Base-by-base conservation (phyloP, 2,329 filamentous ascomycete genomes). In the Calonectria honghensis region DNA sequence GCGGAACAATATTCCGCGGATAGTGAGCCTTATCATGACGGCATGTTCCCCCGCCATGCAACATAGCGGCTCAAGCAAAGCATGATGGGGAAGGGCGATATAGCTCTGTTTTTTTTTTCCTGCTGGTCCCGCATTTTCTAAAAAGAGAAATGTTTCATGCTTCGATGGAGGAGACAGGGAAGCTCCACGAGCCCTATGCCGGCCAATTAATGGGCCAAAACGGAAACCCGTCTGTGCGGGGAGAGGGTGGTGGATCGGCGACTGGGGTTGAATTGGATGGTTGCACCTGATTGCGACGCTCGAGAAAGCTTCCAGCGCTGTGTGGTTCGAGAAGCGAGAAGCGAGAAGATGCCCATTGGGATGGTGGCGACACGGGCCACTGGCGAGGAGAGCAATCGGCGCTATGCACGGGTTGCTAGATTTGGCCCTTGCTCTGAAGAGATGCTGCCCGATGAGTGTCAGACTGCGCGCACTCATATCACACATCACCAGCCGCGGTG, bases 121-220 rank as follows among this genome's bases (percentile, higher is more conserved):
- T 18, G 16, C 14, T 39, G 57, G 32, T 39, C 57, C 57, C 57
- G 35, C 57, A 61, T 18, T 61, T 61, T 61, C 35, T 39, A 39
- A 61, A 61, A 37, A 37, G 37, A 37, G 20, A 18, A 45, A n/a
- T 13, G 57, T 39, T 61, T 61, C 57, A 61, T 61, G 57, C 35
- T 16, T 45, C 10, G 41, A 45, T 61, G 13, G 57, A 59, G 20
- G 9, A 24, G 32, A 37, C 35, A 61, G 35, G 35, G 31, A 57
- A 57, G 32, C 51, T 54, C 51, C 6, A 61, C 9, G 35, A 37
- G 27, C 35, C 32, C 35, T 39, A 24, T 24, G 57, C 57, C 35
- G 35, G 31, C 32, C 57, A 37, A 61, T 39, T 61, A 24, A 61
- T 24, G 57, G 57, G 57, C n/a, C 57, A 37, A 57, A 57, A 61